These are phyloP conservation scores for Raphanus sativus DNA, from an alignment of 345 rosid species.

Conservation along the genomic window DNA sequence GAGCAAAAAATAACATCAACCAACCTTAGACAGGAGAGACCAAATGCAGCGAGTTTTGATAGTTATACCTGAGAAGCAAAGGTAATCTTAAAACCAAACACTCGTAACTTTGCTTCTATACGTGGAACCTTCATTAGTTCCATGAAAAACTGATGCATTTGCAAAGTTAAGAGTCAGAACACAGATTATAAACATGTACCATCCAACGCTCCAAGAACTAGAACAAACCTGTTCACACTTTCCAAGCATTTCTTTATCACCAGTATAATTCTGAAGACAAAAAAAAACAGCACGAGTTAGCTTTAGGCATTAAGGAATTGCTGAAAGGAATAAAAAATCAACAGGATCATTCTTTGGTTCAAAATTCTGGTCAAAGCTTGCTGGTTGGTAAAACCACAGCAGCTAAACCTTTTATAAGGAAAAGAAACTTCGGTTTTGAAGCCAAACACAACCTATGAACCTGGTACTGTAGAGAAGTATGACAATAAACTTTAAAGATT, in stretches of 20 bases:
- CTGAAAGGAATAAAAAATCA: background rate
- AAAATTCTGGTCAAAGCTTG: conserved; percentile 5
- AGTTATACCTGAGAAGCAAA: conserved; percentile 78
- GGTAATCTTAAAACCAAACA: conserved; percentile 88
- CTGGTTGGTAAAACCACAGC: background rate
- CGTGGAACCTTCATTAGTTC: conserved; percentile 97
- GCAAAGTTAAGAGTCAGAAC: conserved; percentile 31
- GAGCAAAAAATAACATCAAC: conserved; percentile 13
- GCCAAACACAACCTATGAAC: conserved; percentile 25
- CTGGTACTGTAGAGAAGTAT: conserved; percentile 10
- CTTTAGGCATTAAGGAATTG: conserved; percentile 15
- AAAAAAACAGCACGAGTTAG: conserved; percentile 25
- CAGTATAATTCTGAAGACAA: conserved; percentile 69
- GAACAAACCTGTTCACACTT: conserved; percentile 89
- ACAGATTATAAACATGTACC: conserved; percentile 20
- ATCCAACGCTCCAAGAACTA: conserved; percentile 25
- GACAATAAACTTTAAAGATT: conserved; percentile 21
- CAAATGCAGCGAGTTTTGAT: conserved; percentile 13
- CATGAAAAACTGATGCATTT: conserved; percentile 73
- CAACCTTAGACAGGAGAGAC: conserved; percentile 5
- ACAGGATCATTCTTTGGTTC: conserved; percentile 14
- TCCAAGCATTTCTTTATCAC: conserved; percentile 90
- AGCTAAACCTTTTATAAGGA: conserved; percentile 12
- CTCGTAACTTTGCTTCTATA: conserved; percentile 90
- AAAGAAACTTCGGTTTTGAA: background rate